Conservation (phyloP, 805 yeast genomes). For the Tetrapisispora taiwanensis region DNA sequence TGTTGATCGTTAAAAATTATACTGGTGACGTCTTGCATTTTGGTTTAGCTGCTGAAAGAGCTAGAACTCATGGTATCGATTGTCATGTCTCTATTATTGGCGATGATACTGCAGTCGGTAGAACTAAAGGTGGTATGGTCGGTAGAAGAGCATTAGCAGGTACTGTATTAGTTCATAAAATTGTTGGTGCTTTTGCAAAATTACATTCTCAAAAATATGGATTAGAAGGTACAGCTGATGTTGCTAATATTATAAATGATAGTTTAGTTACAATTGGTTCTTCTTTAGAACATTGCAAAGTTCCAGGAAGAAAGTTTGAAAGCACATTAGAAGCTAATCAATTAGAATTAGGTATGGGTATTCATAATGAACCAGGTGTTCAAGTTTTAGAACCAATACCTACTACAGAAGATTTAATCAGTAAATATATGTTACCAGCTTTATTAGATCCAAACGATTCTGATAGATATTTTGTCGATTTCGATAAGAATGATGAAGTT, state of each 20-base stretch:
- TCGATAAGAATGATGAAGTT: conserved; percentile 53
- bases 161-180: conserved; percentile 76
- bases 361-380: conserved; percentile 90
- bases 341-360: conserved; percentile 90
- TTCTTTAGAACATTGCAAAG: conserved; percentile 78
- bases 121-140: conserved; percentile 77
- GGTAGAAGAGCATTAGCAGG: conserved; percentile 95
- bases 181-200: conserved; percentile 65
- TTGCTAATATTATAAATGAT: conserved; percentile 52
- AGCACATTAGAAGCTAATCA: conserved; percentile 45
- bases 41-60: conserved; percentile 84
- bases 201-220: conserved; percentile 32
- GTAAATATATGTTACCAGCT: conserved; percentile 48
- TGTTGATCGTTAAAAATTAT: conserved; percentile 79
- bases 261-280: conserved; percentile 82
- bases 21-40: conserved; percentile 92
- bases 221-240: conserved; percentile 42
- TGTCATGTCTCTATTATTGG: conserved; percentile 71
- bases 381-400: conserved; percentile 50
- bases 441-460: conserved; percentile 52
- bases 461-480: conserved; percentile 75
- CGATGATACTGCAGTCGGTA: conserved; percentile 93
- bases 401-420: conserved; percentile 47
- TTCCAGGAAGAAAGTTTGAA: conserved; percentile 68
- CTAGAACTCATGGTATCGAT: conserved; percentile 63